Evolutionary conservation across 495 filamentous ascomycete genomes (phyloP).

Genomic region (Aspergillus cristatus): DNA sequence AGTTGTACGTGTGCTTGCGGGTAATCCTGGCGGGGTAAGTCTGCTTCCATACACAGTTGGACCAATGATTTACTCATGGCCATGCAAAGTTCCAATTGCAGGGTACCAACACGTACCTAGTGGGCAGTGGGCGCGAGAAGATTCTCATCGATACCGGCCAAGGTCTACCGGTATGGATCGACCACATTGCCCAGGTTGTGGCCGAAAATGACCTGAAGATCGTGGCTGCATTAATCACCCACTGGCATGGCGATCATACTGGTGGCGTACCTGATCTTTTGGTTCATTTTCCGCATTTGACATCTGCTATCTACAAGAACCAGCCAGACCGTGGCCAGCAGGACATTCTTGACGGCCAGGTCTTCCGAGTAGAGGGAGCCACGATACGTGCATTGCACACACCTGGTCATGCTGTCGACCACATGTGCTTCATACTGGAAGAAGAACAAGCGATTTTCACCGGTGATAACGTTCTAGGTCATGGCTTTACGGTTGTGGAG

Average conservation of each 20-base stretch:
- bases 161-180: slow-evolving; percentile 28
- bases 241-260: slow-evolving; percentile 77
- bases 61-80: not conserved
- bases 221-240: slow-evolving; percentile 55
- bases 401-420: slow-evolving; percentile 35
- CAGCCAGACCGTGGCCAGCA: slow-evolving; percentile 38
- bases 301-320: slow-evolving; percentile 29
- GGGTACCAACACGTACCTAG: slow-evolving; percentile 71
- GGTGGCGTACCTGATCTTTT: slow-evolving; percentile 59
- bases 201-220: slow-evolving; percentile 35
- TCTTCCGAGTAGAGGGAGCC: slow-evolving; percentile 31
- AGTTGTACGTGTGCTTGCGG: slow-evolving; percentile 45
- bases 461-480: slow-evolving; percentile 56
- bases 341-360: slow-evolving; percentile 28
- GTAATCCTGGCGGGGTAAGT: slow-evolving; percentile 56
- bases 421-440: slow-evolving; percentile 39
- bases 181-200: slow-evolving; percentile 14
- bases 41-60: slow-evolving; percentile 2
- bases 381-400: slow-evolving; percentile 29
- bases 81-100: slow-evolving; percentile 25
- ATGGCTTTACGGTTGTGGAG: slow-evolving; percentile 24
- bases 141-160: slow-evolving; percentile 64
- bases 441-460: slow-evolving; percentile 75
- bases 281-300: slow-evolving; percentile 36
- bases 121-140: slow-evolving; percentile 54